Conservation (phyloP, 2,329 filamentous ascomycete genomes). For the Monosporascus sp. region DNA sequence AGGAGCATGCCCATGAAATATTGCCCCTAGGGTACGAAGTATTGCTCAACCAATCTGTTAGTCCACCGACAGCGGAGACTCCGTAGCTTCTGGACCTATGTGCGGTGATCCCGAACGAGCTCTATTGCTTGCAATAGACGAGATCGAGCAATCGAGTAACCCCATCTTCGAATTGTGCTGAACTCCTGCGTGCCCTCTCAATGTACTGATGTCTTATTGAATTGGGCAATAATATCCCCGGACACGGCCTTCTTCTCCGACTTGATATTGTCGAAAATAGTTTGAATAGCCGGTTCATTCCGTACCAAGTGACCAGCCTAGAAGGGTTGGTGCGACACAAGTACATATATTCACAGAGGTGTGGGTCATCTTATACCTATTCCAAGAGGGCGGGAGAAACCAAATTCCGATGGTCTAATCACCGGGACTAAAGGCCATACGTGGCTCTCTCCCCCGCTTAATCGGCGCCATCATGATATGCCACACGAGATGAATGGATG, state of each 20-base stretch:
- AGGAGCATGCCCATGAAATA: slow-evolving; percentile 32
- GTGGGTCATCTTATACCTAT: no score
- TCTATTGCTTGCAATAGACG: background rate
- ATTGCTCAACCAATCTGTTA: background rate
- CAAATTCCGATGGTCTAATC: background rate
- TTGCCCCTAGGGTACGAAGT: slow-evolving; percentile 6
- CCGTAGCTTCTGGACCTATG: background rate
- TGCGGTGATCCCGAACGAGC: background rate
- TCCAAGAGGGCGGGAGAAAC: no score
- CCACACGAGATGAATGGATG: background rate
- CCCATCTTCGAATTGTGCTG: background rate
- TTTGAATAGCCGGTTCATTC: no score
- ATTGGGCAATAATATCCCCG: background rate
- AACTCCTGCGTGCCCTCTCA: background rate
- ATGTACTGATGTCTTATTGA: background rate
- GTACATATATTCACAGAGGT: no score
- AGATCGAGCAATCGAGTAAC: background rate
- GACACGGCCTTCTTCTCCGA: background rate
- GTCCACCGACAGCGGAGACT: background rate
- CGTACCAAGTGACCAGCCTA: no score
- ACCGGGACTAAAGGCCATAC: background rate
- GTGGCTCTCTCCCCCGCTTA: background rate
- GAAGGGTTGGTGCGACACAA: no score
- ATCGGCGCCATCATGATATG: background rate
- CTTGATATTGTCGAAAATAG: background rate